phyloP scores from a whole-genome alignment of 78 protist genomes.

The Dictyostelium firmibasis region DNA sequence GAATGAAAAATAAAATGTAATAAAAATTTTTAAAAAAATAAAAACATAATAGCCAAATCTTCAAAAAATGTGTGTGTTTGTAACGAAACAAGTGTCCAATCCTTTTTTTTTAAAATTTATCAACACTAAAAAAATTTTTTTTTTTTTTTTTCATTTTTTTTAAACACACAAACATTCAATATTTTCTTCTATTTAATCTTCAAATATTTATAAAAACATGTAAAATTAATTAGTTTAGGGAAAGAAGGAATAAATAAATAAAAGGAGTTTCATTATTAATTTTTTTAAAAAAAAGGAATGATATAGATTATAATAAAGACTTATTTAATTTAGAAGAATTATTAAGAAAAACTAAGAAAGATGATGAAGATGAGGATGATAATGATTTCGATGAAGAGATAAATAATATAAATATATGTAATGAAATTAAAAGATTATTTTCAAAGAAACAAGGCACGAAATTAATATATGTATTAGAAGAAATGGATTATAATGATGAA shows the following conservation, averaged over 20 bases:
- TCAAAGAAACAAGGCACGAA: not conserved
- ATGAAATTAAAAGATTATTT: not conserved
- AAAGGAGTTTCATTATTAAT: not conserved
- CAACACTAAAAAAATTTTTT: not conserved
- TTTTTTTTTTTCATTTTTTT: not conserved
- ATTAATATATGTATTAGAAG: not conserved
- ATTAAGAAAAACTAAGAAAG: not conserved
- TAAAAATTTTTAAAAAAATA: not conserved
- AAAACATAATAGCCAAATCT: no score
- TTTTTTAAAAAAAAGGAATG: not conserved
- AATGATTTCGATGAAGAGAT: not conserved
- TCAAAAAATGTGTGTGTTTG: no score
- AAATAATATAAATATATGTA: not conserved
- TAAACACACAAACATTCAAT: not conserved
- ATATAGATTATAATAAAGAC: slow-evolving; percentile 1
- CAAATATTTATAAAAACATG: no score
- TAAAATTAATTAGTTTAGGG: no score
- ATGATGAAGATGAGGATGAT: not conserved
- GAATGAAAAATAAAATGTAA: not conserved
- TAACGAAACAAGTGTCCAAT: no score
- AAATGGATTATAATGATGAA: not conserved
- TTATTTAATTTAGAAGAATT: not conserved
- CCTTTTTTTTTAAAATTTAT: no score
- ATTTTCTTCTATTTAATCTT: no score
- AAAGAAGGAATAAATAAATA: not conserved